These are phyloP conservation scores for Coprinellus micaceus DNA, from an alignment of 768 basidiomycete species.

Conservation along the genomic window DNA sequence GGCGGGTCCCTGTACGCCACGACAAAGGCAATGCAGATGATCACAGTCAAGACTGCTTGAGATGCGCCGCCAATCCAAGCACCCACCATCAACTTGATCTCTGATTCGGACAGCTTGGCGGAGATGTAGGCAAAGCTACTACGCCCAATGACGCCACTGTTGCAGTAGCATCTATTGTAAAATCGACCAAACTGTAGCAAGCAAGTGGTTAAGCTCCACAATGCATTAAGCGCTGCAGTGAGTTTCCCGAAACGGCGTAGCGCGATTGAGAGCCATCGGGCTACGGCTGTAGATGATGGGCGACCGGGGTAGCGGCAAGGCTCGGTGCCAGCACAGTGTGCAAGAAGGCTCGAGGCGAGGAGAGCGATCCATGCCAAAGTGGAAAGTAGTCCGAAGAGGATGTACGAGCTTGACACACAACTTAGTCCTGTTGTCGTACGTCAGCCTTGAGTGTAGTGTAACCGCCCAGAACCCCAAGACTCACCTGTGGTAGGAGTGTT, in stretches of 20 bases:
- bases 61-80: too few relatives aligned
- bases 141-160: constrained; percentile 27
- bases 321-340: constrained; percentile 18
- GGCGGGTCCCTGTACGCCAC: too few relatives aligned
- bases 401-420: constrained; percentile 28
- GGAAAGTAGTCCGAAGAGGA: constrained; percentile 28
- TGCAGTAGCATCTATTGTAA: constrained; percentile 34
- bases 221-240: constrained; percentile 26
- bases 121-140: too few relatives aligned
- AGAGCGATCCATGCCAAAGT: constrained; percentile 30
- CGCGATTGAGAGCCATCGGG: constrained; percentile 19
- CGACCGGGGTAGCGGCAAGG: not conserved
- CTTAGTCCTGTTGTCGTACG: constrained; percentile 24
- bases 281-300: constrained; percentile 7
- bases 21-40: too few relatives aligned
- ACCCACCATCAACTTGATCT: too few relatives aligned
- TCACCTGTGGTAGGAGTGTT: constrained; percentile 21
- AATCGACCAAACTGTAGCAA: constrained; percentile 31
- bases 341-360: constrained; percentile 26
- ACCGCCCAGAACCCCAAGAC: too few relatives aligned
- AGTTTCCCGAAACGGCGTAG: constrained; percentile 29
- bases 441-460: not conserved
- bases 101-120: too few relatives aligned
- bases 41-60: too few relatives aligned
- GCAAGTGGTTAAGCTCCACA: constrained; percentile 27